These are phyloP conservation scores for Ambrosia trifida DNA, from an alignment of 129 eudicot species.

Conservation along the genomic window DNA sequence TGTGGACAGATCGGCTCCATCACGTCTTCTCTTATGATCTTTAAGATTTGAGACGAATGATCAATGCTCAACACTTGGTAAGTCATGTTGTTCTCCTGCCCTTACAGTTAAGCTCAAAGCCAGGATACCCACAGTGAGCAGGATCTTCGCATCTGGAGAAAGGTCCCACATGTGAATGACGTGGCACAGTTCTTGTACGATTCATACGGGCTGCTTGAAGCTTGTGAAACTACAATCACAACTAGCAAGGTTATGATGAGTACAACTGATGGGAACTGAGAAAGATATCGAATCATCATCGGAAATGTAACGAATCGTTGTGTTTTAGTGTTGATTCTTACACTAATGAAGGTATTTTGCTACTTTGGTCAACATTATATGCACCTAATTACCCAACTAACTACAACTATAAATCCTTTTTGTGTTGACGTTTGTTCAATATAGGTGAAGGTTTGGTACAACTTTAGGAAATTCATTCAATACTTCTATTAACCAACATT, in stretches of 20 bases:
- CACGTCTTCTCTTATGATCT: conserved; percentile 56
- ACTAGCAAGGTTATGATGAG: conserved; percentile 23
- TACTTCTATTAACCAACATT: conserved; percentile 12
- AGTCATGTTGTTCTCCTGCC: conserved; percentile 33
- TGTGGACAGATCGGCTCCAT: conserved; percentile 50
- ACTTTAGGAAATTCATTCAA: conserved; percentile 11
- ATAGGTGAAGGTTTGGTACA: conserved; percentile 33
- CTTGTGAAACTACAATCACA: conserved; percentile 17
- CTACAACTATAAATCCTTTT: conserved; percentile 14
- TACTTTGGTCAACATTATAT: conserved; percentile 19
- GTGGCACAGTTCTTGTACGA: conserved; percentile 38
- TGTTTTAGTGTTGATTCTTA: not conserved
- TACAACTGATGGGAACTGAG: conserved; percentile 12
- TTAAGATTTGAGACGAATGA: conserved; percentile 40
- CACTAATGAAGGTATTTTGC: conserved; percentile 19
- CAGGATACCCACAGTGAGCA: conserved; percentile 57
- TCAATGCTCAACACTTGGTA: conserved; percentile 50
- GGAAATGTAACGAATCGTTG: conserved; percentile 6
- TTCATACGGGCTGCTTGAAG: conserved; percentile 32
- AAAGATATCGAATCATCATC: conserved; percentile 41
- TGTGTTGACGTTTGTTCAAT: conserved; percentile 26
- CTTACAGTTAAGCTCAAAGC: conserved; percentile 50
- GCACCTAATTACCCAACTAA: conserved; percentile 36
- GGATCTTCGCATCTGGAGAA: conserved; percentile 53
- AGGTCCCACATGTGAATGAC: conserved; percentile 54